Base-by-base conservation (phyloP, 2,329 filamentous ascomycete genomes). In the Dactylellina sp. region DNA sequence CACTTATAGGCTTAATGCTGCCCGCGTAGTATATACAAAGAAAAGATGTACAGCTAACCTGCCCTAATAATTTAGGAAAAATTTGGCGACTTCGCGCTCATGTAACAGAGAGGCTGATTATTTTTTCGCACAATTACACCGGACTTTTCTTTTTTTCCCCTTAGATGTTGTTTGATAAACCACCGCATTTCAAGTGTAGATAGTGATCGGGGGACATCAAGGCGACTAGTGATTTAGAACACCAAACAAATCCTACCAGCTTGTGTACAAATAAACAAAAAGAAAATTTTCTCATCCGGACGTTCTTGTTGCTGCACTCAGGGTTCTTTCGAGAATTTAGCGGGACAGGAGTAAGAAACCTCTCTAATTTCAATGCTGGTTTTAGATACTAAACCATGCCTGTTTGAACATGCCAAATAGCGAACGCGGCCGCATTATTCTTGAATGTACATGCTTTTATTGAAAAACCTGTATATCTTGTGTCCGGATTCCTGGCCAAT, bases 41-140 rank as follows among this genome's bases (percentile, higher is more conserved):
- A 35, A 9, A 22, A 46, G 12, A 20, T 18, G 4, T 9, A 5
- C 11, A 46, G 40, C 20, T 63, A 63, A 66, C 16, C 20, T 65
- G 63, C 12, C 14, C 39, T 25, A 14, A 16, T 37, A 39, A 49
- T 40, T 79, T 80, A 98, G 94, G 95, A 99, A 89, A 96, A 93
- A 88, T 99, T 98, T 84, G 95, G 95, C 86, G 93, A 98, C 83
- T 89, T 98, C 80, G 94, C 95, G 80, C 85, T 96, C 80, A 86
- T 98, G 83, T 99, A 97, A 88, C 87, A 42, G 7, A 0, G 32
- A 37, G 25, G 11, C 25, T 12, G 25, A 24, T 14, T 28, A 18
- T 28, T 6, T 11, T 2, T 32, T 35, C 47, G 22, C 14, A 6
- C 7, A n/a, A 32, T n/a, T 28, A 2, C 9, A 28, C 2, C 2